Evolutionary conservation across 106 monocot species (phyloP).

Genomic region (Xerophyta viscosa): DNA sequence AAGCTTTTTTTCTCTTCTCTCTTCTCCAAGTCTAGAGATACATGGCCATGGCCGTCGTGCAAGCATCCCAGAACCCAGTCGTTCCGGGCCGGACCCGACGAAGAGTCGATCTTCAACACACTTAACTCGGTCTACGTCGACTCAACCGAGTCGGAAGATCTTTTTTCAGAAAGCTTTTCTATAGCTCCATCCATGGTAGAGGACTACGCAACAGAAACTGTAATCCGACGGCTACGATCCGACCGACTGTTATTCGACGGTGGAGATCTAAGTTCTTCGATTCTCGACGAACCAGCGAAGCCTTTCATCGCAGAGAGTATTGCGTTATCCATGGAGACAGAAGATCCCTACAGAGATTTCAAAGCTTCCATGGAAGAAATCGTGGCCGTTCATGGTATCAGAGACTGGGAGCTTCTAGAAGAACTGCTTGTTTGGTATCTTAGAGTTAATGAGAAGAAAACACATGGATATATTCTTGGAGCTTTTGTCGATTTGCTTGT

Average conservation of each 20-base stretch:
- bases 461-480: conserved; percentile 10
- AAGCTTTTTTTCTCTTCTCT: too few species aligned
- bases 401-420: conserved; percentile 32
- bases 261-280: conserved; percentile 47
- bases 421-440: conserved; percentile 31
- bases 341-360: conserved; percentile 38
- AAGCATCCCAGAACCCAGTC: conserved; percentile 37
- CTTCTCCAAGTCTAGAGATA: conserved; percentile 6
- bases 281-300: conserved; percentile 17
- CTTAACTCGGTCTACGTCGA: conserved; percentile 44
- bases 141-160: conserved; percentile 9
- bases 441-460: conserved; percentile 12
- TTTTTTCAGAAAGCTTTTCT: conserved; percentile 15
- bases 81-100: conserved; percentile 13
- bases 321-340: conserved; percentile 32
- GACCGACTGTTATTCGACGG: conserved; percentile 62
- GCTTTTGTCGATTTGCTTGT: conserved; percentile 12
- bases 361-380: conserved; percentile 61
- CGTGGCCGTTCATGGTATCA: conserved; percentile 33
- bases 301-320: conserved; percentile 19
- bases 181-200: conserved; percentile 13
- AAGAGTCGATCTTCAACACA: conserved; percentile 25
- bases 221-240: conserved; percentile 24
- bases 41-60: conserved; percentile 40
- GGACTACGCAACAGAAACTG: conserved; percentile 19